phyloP scores from a whole-genome alignment of 73 alveolate genomes.

The Symbiodinium pilosum region DNA sequence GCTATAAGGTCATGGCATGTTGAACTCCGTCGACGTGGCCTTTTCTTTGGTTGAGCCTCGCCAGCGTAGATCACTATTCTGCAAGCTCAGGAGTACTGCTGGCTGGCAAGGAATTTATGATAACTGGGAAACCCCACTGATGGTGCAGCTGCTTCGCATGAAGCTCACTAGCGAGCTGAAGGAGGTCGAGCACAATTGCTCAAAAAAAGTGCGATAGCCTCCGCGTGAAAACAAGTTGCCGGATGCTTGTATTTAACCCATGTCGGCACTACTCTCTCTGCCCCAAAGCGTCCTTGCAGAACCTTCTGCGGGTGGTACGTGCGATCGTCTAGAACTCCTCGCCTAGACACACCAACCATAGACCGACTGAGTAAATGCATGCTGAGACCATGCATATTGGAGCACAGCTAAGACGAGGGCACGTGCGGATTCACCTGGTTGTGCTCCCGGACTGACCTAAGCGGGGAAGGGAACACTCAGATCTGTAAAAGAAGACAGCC shows the following conservation, averaged over 20 bases:
- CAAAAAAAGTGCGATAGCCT: conserved; percentile 61
- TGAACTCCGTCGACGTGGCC: not conserved
- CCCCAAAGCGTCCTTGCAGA: conserved; percentile 28
- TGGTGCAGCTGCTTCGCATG: conserved; percentile 45
- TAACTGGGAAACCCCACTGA: not conserved
- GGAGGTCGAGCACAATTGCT: not conserved
- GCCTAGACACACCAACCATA: not conserved
- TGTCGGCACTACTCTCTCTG: not conserved
- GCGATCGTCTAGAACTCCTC: conserved; percentile 75
- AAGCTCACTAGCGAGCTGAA: conserved; percentile 61
- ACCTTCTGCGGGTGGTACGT: conserved; percentile 33
- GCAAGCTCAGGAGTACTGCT: no score
- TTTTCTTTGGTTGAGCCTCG: not conserved
- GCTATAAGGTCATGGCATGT: not conserved
- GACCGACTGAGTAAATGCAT: no score
- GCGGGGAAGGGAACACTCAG: not conserved
- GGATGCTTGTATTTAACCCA: not conserved
- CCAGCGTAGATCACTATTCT: no score
- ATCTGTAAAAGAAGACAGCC: no score
- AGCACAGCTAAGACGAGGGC: not conserved
- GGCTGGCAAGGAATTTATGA: no score
- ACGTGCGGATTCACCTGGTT: conserved; percentile 90
- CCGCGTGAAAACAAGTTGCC: no score
- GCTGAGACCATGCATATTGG: no score
- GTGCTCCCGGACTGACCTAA: conserved; percentile 87